Base-by-base conservation (phyloP, 1,139 yeast species). In the Yamadazyma atlantica region DNA sequence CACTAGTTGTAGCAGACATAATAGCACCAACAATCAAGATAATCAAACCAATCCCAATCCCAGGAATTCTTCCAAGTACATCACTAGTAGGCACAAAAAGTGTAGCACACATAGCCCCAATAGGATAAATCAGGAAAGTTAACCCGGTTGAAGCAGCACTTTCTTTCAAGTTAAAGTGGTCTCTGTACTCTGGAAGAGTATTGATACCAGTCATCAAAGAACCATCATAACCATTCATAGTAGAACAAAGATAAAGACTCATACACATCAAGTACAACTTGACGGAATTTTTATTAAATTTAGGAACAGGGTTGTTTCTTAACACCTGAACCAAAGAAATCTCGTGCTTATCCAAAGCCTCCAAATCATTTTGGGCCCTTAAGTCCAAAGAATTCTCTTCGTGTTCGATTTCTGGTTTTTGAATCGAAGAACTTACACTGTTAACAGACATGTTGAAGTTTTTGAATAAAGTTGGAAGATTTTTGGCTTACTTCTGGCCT, bases 351-450 rank as follows among this genome's bases (percentile, higher is more conserved):
- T 33, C 30, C 21, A 33, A 13, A 18, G 29, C 35, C 25, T 26
- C 30, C 12, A 28, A 28, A 16, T 28, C 30, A n/a, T 28, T 28
- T 4, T 16, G n/a, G 21, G n/a, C 30, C 16, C 21, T 28, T 9
- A 28, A 16, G 12, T 28, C 21, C 7, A 33, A 11, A 6, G 23
- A 16, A 17, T 17, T 29, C 25, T 33, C 35, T 25, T 17, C 10
- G 13, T 33, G 35, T 17, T 33, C 27, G 28, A 33, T 16, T 10
- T 33, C 32, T 4, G 27, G 14, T 14, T 33, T 33, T 7, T 33
- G 12, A 64, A 66, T 48, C 81, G 82, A 24, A 69, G 74, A 28
- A 78, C 74, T 46, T n/a, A 4, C 16, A 10, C 29, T 26, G 29
- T 26, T n/a, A 13, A n/a, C 29, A 7, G 29, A 26, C 29, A 26